phyloP scores from a whole-genome alignment of 805 yeast genomes.

The Zygoascus biomembranicola region DNA sequence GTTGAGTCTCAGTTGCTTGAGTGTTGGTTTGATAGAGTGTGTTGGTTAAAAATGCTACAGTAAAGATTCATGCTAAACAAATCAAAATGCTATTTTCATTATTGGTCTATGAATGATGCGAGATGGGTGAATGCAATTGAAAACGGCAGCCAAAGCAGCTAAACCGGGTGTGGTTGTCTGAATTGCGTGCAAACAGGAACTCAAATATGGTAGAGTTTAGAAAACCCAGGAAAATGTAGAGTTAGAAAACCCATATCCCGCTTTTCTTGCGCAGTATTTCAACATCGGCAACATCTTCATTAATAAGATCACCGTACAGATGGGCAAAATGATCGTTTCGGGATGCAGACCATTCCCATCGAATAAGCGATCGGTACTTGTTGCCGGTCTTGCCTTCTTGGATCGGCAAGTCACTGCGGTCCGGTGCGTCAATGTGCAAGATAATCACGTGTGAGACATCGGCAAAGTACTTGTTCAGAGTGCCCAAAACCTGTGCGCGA shows the following conservation, averaged over 20 bases:
- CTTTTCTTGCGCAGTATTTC: constrained; percentile 2
- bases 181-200: too few relatives aligned
- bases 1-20: too few relatives aligned
- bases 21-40: too few relatives aligned
- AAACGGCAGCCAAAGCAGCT: too few relatives aligned
- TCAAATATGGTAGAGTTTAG: neutral
- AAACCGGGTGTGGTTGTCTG: too few relatives aligned
- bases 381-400: constrained; percentile 20
- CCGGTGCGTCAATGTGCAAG: constrained; percentile 19
- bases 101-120: neutral
- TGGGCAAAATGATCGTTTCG: constrained; percentile 20
- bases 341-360: constrained; percentile 22
- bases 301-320: constrained; percentile 20
- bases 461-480: constrained; percentile 17
- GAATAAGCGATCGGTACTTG: constrained; percentile 14
- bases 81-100: neutral
- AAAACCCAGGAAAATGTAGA: neutral
- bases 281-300: constrained; percentile 16
- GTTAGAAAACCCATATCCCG: constrained; percentile 1
- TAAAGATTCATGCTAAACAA: neutral
- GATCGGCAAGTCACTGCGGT: constrained; percentile 8
- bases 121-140: neutral
- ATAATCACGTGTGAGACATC: constrained; percentile 13
- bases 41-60: too few relatives aligned
- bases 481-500: constrained; percentile 17